A percentile compares a stretch with the other conserved stretches of the same genome.
These are phyloP conservation scores for Rhizopus arrhizus DNA, from an alignment of 371 early-diverging fungal genomes.

Conservation along the genomic window DNA sequence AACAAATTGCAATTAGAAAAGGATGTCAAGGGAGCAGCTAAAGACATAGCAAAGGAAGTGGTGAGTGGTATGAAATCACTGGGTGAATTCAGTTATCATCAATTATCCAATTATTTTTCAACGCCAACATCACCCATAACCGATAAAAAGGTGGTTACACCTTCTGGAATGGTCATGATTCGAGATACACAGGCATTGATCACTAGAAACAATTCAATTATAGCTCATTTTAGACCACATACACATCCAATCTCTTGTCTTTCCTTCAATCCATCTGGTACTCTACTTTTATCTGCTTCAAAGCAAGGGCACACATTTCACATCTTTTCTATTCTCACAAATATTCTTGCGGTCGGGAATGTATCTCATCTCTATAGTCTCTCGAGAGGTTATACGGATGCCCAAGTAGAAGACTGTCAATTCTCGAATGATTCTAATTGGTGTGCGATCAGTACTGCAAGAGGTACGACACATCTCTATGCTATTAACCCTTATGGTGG, in stretches of 20 bases:
- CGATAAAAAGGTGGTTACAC: slow-evolving; percentile 24
- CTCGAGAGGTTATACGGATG: slow-evolving; percentile 78
- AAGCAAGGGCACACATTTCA: slow-evolving; percentile 78
- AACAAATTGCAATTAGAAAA: slow-evolving; percentile 44
- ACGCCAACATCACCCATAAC: not conserved
- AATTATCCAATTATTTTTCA: slow-evolving; percentile 51
- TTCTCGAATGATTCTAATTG: slow-evolving; percentile 76
- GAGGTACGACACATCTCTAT: slow-evolving; percentile 81
- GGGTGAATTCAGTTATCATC: slow-evolving; percentile 56
- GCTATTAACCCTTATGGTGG: slow-evolving; percentile 75
- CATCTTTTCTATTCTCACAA: slow-evolving; percentile 56
- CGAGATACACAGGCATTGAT: slow-evolving; percentile 43
- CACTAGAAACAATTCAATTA: slow-evolving; percentile 38
- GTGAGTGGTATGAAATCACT: slow-evolving; percentile 71
- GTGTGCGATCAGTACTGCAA: slow-evolving; percentile 76
- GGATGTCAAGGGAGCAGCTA: slow-evolving; percentile 60
- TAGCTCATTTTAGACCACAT: slow-evolving; percentile 79
- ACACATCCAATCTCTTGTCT: slow-evolving; percentile 69
- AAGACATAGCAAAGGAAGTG: slow-evolving; percentile 72
- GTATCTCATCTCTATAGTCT: slow-evolving; percentile 71
- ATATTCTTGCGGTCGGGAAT: slow-evolving; percentile 24
- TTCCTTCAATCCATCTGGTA: slow-evolving; percentile 68
- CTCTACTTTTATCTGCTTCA: slow-evolving; percentile 72
- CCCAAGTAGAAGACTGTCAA: slow-evolving; percentile 71
- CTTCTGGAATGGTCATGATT: slow-evolving; percentile 59